Conservation (phyloP, 441 rosid species). For the Raphanus hybrid region DNA sequence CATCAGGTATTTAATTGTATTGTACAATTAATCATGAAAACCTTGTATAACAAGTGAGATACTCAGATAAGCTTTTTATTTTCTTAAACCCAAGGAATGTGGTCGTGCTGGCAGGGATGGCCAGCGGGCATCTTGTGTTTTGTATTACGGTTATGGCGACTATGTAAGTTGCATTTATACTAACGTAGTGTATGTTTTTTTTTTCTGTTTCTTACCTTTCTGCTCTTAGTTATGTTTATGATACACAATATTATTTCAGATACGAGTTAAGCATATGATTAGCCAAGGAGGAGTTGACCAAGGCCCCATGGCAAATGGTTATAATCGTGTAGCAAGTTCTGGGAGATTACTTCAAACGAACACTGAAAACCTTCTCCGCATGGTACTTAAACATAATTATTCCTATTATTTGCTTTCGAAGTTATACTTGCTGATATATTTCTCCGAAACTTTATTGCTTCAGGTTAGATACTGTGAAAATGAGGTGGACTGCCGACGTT, state of each 20-base stretch:
- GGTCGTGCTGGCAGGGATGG: slow-evolving; percentile 99
- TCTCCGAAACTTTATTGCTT: slow-evolving; percentile 38
- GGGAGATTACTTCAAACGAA: slow-evolving; percentile 85
- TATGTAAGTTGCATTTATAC: slow-evolving; percentile 63
- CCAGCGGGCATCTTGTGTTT: slow-evolving; percentile 82
- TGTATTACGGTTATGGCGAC: slow-evolving; percentile 92
- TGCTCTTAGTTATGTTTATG: slow-evolving; percentile 9
- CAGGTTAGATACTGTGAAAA: slow-evolving; percentile 98
- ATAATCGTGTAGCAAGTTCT: slow-evolving; percentile 62
- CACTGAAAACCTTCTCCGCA: slow-evolving; percentile 88
- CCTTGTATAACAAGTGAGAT: background rate
- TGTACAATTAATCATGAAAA: background rate
- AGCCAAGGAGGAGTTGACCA: slow-evolving; percentile 85
- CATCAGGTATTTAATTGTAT: slow-evolving; percentile 70
- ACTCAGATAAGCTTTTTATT: slow-evolving; percentile 19
- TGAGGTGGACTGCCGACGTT: slow-evolving; percentile 94
- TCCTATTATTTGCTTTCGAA: slow-evolving; percentile 16
- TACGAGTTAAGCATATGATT: slow-evolving; percentile 93
- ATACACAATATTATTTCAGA: slow-evolving; percentile 52
- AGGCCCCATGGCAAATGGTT: slow-evolving; percentile 64
- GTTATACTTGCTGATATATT: slow-evolving; percentile 23
- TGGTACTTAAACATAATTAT: slow-evolving; percentile 55
- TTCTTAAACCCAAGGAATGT: slow-evolving; percentile 67
- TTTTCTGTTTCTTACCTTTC: background rate
- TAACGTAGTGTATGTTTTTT: slow-evolving; percentile 48